Evolutionary conservation across 768 basidiomycete genomes (phyloP), one percentile per base, ranked within the genome.

Genomic region (Amanita muscaria): DNA sequence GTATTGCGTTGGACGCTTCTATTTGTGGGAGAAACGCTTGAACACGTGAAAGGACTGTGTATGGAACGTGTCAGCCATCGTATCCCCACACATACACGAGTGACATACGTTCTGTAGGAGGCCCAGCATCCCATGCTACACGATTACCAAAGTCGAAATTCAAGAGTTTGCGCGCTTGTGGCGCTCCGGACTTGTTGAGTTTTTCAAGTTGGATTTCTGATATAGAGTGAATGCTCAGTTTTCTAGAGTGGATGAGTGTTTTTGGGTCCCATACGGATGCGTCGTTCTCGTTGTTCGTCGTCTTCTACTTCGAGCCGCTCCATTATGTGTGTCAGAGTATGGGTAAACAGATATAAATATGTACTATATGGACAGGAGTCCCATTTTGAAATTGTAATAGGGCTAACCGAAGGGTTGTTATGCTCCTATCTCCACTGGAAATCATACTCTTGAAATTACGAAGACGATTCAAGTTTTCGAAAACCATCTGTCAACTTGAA

Each of bases 1-100:
- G 68, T 1, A 70, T 58, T 2, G 67, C 68, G 51, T 84, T 86
- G 2, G 83, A 80, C 10, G 77, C 79, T 37, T 78, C 73, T 14
- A 86, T 64, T 51, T 76, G 65, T 2, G 83, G 82, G 4, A 87
- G 70, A 55, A 87, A 86, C 0, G 76, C 72, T 56, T 77, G 74
- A 3, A 85, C 67, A 14, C 83, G 76, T 8, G 75, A 67, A 5
- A 88, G 64, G 15, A 87, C 84, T 87, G 50, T 8, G 4, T 40
- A 16, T 4, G 16, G 12, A 33, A 15, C n/a, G 31, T 8, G 11
- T 44, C 31, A 35, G 4, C 12, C n/a, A n/a, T n/a, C n/a, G n/a
- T n/a, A n/a, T n/a, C n/a, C n/a, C n/a, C n/a, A n/a, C n/a, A n/a
- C n/a, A n/a, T 21, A 42, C 30, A 23, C 29, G 15, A 24, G 15